Base-by-base conservation (phyloP, 2,329 filamentous ascomycete genomes). In the Parastagonospora nodorum region DNA sequence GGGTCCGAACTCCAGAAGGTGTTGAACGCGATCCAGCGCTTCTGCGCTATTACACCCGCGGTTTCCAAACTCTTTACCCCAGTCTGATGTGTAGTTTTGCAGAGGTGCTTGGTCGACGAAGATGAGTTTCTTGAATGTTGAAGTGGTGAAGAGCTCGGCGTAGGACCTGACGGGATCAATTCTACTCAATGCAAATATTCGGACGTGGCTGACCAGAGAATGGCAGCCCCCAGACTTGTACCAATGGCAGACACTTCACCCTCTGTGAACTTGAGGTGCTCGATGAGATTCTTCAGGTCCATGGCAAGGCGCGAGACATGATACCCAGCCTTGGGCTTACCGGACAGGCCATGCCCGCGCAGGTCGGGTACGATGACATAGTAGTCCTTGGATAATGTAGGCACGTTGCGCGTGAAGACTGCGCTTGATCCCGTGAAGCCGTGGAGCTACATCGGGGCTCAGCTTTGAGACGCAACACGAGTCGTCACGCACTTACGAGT, bases 81-180 rank as follows among this genome's bases (percentile, higher is more conserved):
- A 69, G 16, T 67, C 64, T 3, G 54, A 45, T 2, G 54, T 37
- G 43, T 65, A 64, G 16, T 66, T 61, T 11, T 69, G 66, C 14
- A 69, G 41, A 4, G 66, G 66, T 0, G 60, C 55, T 37, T 69
- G 66, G 37, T 69, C 66, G 4, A 69, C 66, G 32, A 64, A 69
- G 5, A 69, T 30, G 31, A 68, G 52, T 15, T 58, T 57, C 0
- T 56, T 56, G 40, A 68, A 68, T 1, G 48, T 32, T 10, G 32
- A 39, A 1, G 63, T 50, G 7, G 51, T 63, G 40, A 68, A 69
- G 1, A 69, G 48, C 31, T 68, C 65, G n/a, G 55, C 54, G 19
- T 67, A 69, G 10, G 51, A 59, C 63, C 58, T 61, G 11, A 12
- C 11, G 0, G 1, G 28, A 45, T 35, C 28, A 8, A 58, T 40